Evolutionary conservation across 768 basidiomycete species (phyloP).

Genomic region (Tylopilus intermedius): DNA sequence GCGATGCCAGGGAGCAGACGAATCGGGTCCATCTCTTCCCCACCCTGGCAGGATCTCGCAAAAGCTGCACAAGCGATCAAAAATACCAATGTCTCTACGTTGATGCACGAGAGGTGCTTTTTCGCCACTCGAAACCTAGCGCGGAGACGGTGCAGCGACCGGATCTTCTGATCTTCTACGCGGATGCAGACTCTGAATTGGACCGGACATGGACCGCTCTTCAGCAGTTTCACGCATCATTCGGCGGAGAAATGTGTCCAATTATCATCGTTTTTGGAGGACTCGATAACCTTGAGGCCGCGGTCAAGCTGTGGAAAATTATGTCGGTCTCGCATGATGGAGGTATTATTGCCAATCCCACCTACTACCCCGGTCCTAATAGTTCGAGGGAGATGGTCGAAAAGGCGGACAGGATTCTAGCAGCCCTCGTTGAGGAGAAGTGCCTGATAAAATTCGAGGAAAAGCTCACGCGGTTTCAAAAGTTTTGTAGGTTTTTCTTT

Average conservation of each 20-base stretch:
- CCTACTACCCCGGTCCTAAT: conserved; percentile 16
- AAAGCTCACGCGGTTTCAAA: conserved; percentile 20
- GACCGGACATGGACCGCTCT: conserved; percentile 14
- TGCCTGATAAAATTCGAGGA: conserved; percentile 16
- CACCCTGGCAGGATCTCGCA: background rate
- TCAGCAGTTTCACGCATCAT: conserved; percentile 14
- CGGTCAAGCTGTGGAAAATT: conserved; percentile 12
- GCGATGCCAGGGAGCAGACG: conserved; percentile 10
- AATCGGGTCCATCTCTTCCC: conserved; percentile 4
- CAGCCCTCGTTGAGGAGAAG: conserved; percentile 18
- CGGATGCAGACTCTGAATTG: conserved; percentile 6
- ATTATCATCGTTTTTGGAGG: conserved; percentile 22
- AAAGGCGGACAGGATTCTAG: conserved; percentile 16
- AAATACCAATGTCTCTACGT: conserved; percentile 15
- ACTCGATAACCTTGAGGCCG: conserved; percentile 12
- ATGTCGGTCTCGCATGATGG: conserved; percentile 11
- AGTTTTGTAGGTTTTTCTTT: conserved; percentile 15
- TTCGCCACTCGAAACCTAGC: background rate
- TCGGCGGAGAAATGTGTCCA: conserved; percentile 19
- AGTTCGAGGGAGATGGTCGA: conserved; percentile 11
- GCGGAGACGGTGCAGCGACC: conserved; percentile 5
- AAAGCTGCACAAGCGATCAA: background rate
- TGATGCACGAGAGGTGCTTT: background rate
- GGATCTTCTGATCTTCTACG: conserved; percentile 23
- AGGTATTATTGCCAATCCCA: conserved; percentile 17